A percentile compares a stretch with the other conserved stretches of the same genome.
phyloP scores from a whole-genome alignment of 2,329 filamentous ascomycete genomes.

The Didymella pomorum region DNA sequence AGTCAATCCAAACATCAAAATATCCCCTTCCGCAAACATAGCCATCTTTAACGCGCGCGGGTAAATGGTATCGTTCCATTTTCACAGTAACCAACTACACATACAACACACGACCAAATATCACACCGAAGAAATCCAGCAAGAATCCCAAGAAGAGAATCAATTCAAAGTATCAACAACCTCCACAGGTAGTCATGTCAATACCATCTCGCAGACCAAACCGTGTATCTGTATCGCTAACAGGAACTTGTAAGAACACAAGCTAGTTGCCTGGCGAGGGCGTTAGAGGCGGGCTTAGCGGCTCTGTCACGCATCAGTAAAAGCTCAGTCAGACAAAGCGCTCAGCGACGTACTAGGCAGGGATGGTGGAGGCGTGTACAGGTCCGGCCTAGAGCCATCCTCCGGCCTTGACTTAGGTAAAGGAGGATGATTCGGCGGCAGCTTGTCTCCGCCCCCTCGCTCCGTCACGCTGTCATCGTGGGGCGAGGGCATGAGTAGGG shows the following conservation, averaged over 20 bases:
- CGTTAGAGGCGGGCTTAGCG: neutral
- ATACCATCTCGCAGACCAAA: no score
- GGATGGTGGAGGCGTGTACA: neutral
- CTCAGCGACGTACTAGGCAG: neutral
- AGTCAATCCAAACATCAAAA: no score
- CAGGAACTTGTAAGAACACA: neutral
- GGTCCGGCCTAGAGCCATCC: neutral
- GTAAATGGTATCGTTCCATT: neutral
- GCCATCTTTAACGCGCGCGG: no score
- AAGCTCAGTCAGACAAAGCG: no score
- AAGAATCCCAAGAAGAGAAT: no score
- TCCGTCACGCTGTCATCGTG: neutral
- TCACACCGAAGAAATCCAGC: neutral
- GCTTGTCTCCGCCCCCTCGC: neutral
- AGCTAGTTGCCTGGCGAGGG: neutral
- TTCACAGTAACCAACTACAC: neutral
- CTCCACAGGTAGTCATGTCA: neutral
- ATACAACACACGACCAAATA: neutral
- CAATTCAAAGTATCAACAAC: no score
- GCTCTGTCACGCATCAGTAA: neutral
- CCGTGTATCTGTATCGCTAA: no score
- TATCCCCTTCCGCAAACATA: no score
- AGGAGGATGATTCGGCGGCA: neutral
- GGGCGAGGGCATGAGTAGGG: neutral
- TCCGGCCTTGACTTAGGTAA: neutral